These are phyloP conservation scores for Bombardia bombarda DNA, from an alignment of 495 filamentous ascomycete genomes.

Conservation along the genomic window DNA sequence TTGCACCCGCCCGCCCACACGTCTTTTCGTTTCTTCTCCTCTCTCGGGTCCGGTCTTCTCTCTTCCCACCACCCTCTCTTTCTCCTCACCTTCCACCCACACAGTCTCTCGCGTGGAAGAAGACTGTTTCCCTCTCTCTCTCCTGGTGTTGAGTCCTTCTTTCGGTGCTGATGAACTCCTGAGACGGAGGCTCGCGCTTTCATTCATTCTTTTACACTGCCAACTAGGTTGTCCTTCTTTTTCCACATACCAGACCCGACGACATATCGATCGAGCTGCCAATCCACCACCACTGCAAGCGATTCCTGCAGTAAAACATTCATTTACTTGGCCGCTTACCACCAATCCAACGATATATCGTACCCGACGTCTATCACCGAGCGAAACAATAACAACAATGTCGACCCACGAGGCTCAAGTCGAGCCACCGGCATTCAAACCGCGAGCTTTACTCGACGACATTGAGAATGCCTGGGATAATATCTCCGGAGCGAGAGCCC, in stretches of 20 bases:
- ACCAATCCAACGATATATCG: no score
- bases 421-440: neutral
- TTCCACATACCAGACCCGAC: neutral
- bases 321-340: no score
- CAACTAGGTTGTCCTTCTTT: conserved; percentile 5
- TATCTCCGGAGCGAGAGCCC: neutral
- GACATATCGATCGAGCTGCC: neutral
- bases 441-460: neutral
- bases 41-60: neutral
- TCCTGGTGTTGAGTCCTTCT: conserved; percentile 10
- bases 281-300: neutral
- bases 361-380: no score
- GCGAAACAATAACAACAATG: neutral
- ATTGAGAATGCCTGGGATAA: neutral
- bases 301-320: conserved; percentile 3
- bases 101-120: conserved; percentile 1
- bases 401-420: neutral
- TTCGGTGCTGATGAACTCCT: conserved; percentile 8
- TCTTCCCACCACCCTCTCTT: no score
- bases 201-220: conserved; percentile 7
- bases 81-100: conserved; percentile 4
- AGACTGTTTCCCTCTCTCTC: neutral
- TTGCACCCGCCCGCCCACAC: neutral
- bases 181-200: conserved; percentile 9
- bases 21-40: neutral